A percentile compares a stretch with the other conserved stretches of the same genome.
Evolutionary conservation across 345 rosid species (phyloP).

Genomic region (Linum tenue): DNA sequence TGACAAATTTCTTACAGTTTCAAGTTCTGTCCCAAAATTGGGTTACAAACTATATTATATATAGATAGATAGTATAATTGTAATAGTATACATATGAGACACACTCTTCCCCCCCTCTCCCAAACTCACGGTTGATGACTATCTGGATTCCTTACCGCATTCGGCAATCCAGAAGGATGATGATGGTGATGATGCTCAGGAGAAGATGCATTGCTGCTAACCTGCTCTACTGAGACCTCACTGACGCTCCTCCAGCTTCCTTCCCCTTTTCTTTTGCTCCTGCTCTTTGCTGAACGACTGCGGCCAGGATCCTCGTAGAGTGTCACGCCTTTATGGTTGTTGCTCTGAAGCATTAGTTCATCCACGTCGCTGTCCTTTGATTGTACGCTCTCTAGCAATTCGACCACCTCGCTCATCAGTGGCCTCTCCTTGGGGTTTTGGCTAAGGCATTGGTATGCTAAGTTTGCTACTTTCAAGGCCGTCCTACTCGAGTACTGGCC

Average conservation of each 20-base stretch:
- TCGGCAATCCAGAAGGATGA: no score
- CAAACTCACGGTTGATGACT: neutral
- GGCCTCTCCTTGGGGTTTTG: constrained; percentile 91
- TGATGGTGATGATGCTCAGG: no score
- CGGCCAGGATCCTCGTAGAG: constrained; percentile 38
- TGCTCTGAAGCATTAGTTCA: constrained; percentile 19
- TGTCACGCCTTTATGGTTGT: constrained; percentile 32
- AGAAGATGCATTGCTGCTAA: neutral
- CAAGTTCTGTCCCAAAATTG: constrained; percentile 16
- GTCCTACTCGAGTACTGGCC: constrained; percentile 58
- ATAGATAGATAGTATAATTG: neutral
- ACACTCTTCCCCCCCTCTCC: neutral
- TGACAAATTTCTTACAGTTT: constrained; percentile 18
- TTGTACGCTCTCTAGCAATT: constrained; percentile 52
- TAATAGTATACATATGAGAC: neutral
- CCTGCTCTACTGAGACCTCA: constrained; percentile 18
- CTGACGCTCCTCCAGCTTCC: constrained; percentile 13
- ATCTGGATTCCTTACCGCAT: neutral
- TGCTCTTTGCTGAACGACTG: constrained; percentile 26
- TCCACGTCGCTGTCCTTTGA: constrained; percentile 34
- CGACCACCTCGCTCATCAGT: constrained; percentile 75
- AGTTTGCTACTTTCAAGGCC: constrained; percentile 62
- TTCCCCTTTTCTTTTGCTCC: constrained; percentile 38
- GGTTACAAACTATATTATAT: neutral
- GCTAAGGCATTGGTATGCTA: constrained; percentile 86